Percentiles rank a stretch among this genome's conserved stretches.
phyloP scores from a whole-genome alignment of 2,329 filamentous ascomycete species.

The Ophiocordyceps camponoti-leonardi region DNA sequence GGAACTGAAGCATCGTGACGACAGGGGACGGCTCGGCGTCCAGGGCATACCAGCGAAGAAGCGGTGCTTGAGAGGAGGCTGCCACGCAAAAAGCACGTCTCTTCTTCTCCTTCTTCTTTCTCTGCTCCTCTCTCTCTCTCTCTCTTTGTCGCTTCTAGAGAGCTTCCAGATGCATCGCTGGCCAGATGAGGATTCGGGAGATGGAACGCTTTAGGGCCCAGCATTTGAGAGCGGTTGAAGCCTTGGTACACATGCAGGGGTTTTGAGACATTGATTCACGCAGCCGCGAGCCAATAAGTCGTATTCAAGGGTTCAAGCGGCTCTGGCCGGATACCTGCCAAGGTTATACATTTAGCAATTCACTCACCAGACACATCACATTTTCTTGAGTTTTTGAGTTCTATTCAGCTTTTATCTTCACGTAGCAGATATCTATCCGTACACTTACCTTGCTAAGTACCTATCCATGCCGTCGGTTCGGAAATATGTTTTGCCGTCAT shows the following conservation, averaged over 20 bases:
- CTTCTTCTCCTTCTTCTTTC: too few species aligned
- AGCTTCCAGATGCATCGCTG: neutral
- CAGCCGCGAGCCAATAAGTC: neutral
- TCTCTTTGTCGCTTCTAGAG: neutral
- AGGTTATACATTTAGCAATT: too few species aligned
- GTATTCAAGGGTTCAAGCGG: too few species aligned
- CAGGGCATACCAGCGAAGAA: neutral
- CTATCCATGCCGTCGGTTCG: too few species aligned
- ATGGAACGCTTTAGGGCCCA: neutral
- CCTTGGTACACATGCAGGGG: neutral
- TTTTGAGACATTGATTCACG: neutral
- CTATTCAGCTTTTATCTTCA: too few species aligned
- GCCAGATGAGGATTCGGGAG: neutral
- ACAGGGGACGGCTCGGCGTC: neutral
- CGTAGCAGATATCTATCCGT: too few species aligned
- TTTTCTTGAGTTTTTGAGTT: too few species aligned
- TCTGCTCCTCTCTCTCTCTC: too few species aligned
- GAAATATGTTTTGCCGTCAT: too few species aligned
- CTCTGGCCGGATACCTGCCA: too few species aligned
- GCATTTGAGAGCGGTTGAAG: neutral
- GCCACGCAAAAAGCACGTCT: neutral
- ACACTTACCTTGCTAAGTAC: too few species aligned
- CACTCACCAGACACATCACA: too few species aligned
- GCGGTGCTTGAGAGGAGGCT: neutral
- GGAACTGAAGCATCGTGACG: slow-evolving; percentile 5